Evolutionary conservation across 441 rosid species (phyloP).

Genomic region (Corymbia calophylla): DNA sequence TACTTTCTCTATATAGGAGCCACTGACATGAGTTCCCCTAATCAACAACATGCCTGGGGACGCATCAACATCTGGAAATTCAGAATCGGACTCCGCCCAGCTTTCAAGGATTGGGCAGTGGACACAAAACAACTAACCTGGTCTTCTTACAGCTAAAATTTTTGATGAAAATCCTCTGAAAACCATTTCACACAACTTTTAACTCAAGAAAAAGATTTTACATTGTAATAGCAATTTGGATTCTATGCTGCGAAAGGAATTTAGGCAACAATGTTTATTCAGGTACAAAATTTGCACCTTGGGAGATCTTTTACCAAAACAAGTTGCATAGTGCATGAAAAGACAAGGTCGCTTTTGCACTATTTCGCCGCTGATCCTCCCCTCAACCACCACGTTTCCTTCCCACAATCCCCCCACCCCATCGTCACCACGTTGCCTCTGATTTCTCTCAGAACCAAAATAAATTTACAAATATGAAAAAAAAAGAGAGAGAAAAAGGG

Average conservation of each 20-base stretch:
- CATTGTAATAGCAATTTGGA: neutral
- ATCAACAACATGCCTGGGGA: conserved; percentile 7
- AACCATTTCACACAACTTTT: neutral
- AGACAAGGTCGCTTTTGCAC: neutral
- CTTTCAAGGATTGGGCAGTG: neutral
- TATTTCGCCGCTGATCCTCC: neutral
- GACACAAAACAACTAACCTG: conserved; percentile 5
- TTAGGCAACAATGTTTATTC: neutral
- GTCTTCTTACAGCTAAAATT: conserved; percentile 19
- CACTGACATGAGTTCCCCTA: conserved; percentile 9
- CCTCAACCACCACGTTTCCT: neutral
- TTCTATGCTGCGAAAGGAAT: neutral
- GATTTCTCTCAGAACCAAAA: neutral
- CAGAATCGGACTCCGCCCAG: conserved; percentile 6
- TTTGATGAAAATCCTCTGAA: conserved; percentile 31
- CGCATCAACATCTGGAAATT: conserved; percentile 18
- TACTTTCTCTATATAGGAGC: conserved; percentile 7
- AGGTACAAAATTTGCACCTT: neutral
- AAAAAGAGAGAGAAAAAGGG: neutral
- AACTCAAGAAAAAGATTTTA: neutral
- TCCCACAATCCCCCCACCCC: neutral
- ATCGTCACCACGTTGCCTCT: neutral
- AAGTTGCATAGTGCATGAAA: neutral
- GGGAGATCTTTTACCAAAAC: neutral
- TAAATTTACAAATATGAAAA: neutral